These are phyloP conservation scores for Chlamydomonas reinhardtii DNA, from an alignment of 163 green algal genomes.

Conservation along the genomic window DNA sequence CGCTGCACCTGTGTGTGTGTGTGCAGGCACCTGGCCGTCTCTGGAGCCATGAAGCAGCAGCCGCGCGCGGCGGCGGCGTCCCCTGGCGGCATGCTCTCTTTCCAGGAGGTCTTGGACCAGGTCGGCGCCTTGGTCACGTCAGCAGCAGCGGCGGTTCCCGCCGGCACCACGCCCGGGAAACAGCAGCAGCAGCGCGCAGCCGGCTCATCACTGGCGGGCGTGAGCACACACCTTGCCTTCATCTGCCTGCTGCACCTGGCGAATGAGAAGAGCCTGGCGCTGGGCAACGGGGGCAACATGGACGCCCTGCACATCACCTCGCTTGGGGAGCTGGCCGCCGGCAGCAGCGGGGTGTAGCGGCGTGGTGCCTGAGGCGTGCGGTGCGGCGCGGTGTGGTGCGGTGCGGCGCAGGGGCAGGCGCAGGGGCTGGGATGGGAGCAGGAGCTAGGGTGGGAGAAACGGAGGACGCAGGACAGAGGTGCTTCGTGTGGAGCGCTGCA, in stretches of 20 bases:
- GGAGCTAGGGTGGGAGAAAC: no score
- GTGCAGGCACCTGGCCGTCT: neutral
- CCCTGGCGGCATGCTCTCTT: neutral
- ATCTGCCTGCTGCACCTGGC: constrained; percentile 97
- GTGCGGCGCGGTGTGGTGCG: neutral
- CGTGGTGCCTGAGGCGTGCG: neutral
- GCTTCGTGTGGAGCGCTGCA: no score
- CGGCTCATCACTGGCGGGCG: constrained; percentile 66
- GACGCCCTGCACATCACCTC: constrained; percentile 31
- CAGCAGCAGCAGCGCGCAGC: neutral
- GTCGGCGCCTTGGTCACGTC: neutral
- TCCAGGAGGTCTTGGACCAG: constrained; percentile 33
- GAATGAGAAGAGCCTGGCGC: constrained; percentile 92
- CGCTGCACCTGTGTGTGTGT: no score
- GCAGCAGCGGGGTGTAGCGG: neutral
- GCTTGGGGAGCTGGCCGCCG: constrained; percentile 3
- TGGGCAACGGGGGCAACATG: constrained; percentile 46
- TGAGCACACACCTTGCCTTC: constrained; percentile 95
- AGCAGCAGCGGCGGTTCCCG: neutral
- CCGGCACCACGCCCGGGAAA: neutral
- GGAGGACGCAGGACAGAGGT: no score
- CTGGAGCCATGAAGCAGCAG: neutral
- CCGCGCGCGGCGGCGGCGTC: neutral
- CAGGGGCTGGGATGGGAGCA: no score
- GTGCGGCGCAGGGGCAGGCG: no score